These are phyloP conservation scores for Macroventuria anomochaeta DNA, from an alignment of 2,329 filamentous ascomycete genomes.

Conservation along the genomic window DNA sequence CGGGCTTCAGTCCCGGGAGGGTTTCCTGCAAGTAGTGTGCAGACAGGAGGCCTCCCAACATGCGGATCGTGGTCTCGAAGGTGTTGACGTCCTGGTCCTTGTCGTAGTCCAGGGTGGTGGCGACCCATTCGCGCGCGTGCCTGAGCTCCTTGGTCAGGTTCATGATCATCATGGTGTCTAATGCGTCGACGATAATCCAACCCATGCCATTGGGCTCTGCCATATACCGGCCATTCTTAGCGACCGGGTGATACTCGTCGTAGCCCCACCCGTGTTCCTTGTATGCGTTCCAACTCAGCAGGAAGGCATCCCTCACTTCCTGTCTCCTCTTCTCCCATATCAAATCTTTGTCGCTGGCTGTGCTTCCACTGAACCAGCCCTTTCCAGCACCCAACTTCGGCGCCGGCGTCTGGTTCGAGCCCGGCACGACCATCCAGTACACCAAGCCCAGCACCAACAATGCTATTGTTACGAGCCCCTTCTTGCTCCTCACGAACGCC, in stretches of 20 bases:
- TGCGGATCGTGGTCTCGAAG: slow-evolving; percentile 97
- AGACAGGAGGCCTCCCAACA: slow-evolving; percentile 90
- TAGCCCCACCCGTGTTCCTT: slow-evolving; percentile 94
- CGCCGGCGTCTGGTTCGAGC: slow-evolving; percentile 49
- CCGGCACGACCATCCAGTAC: slow-evolving; percentile 70
- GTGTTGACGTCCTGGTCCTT: slow-evolving; percentile 96
- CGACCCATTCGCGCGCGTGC: slow-evolving; percentile 88
- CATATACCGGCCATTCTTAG: slow-evolving; percentile 83
- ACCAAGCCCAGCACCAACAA: slow-evolving; percentile 65
- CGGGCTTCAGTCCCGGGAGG: slow-evolving; percentile 79
- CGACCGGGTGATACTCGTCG: slow-evolving; percentile 85
- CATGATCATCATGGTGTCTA: slow-evolving; percentile 98
- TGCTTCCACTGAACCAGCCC: slow-evolving; percentile 35
- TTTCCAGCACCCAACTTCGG: slow-evolving; percentile 45
- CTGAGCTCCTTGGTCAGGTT: slow-evolving; percentile 86
- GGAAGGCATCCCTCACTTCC: slow-evolving; percentile 86
- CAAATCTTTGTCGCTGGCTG: slow-evolving; percentile 36
- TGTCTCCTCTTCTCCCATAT: slow-evolving; percentile 79
- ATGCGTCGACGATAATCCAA: slow-evolving; percentile 96
- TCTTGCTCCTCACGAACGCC: slow-evolving; percentile 62
- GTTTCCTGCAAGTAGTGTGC: slow-evolving; percentile 92
- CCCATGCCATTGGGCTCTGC: slow-evolving; percentile 80
- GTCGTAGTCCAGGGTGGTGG: slow-evolving; percentile 80
- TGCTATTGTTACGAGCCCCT: slow-evolving; percentile 60
- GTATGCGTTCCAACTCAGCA: slow-evolving; percentile 91